Percentiles rank a stretch among this genome's conserved stretches.
Conservation (phyloP, 495 filamentous ascomycete genomes). For the Penicillium nucicola region DNA sequence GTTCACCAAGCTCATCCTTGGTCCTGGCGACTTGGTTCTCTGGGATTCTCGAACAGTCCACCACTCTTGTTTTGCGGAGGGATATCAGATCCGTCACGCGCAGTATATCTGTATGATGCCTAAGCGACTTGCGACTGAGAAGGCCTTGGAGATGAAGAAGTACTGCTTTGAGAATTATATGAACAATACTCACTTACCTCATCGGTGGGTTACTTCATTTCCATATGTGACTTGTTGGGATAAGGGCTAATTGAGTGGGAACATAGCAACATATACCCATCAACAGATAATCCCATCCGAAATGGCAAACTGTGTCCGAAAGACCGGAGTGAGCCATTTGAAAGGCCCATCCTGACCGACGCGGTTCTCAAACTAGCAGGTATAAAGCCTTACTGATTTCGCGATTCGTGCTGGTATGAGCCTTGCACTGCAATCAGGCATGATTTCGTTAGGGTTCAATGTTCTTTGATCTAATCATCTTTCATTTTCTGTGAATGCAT, state of each 20-base stretch:
- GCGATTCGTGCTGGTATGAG: too few species aligned
- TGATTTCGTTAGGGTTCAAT: too few species aligned
- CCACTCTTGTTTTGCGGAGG: conserved; percentile 32
- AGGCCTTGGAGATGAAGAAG: conserved; percentile 26
- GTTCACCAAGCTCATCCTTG: conserved; percentile 35
- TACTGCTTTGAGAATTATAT: conserved; percentile 25
- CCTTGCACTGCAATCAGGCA: too few species aligned
- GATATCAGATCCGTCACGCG: conserved; percentile 33
- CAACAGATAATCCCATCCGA: conserved; percentile 30
- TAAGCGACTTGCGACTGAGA: conserved; percentile 16
- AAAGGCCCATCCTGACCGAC: conserved; percentile 27
- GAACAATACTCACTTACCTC: conserved; percentile 32
- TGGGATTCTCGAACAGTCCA: conserved; percentile 43
- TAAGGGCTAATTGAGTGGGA: too few species aligned
- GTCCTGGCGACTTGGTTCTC: conserved; percentile 40
- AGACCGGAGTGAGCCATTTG: conserved; percentile 26
- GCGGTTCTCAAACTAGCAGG: conserved; percentile 24
- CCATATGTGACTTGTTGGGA: background rate
- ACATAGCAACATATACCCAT: conserved; percentile 27
- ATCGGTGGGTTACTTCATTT: conserved; percentile 18
- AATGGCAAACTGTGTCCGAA: conserved; percentile 25
- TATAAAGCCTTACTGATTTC: conserved; percentile 27
- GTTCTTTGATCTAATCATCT: too few species aligned
- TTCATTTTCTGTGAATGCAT: too few species aligned
- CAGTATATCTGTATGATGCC: conserved; percentile 34